Percentiles rank a stretch among this genome's conserved stretches.
These are phyloP conservation scores for Filobasidium floriforme DNA, from an alignment of 768 basidiomycete species.

Conservation along the genomic window DNA sequence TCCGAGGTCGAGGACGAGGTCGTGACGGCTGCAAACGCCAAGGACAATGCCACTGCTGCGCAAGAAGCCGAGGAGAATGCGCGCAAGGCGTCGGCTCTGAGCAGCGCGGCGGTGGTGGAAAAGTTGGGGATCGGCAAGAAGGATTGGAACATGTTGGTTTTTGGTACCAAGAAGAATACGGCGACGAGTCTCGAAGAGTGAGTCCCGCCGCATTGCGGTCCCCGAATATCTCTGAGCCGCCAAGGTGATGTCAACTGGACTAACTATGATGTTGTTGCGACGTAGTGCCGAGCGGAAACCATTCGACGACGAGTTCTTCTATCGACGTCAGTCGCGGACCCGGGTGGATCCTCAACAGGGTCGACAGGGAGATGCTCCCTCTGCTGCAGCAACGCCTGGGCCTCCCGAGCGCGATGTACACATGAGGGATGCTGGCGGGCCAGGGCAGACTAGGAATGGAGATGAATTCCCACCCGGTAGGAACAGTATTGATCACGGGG, in stretches of 20 bases:
- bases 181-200: background rate
- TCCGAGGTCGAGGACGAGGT: conserved; percentile 16
- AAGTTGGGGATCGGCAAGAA: conserved; percentile 3
- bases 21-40: background rate
- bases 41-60: too few species aligned
- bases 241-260: background rate
- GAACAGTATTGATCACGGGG: background rate
- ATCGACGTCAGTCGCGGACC: background rate
- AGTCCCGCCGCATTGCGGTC: background rate
- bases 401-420: background rate
- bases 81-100: background rate
- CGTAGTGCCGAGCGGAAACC: background rate
- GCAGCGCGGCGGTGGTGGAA: background rate
- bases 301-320: background rate
- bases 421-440: background rate
- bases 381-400: background rate
- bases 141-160: background rate
- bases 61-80: conserved; percentile 11
- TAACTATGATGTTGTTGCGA: background rate
- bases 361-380: background rate
- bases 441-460: background rate
- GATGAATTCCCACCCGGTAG: background rate
- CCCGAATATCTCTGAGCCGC: too few species aligned
- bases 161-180: background rate
- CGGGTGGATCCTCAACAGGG: background rate